Conservation (phyloP, 495 filamentous ascomycete species). For the Penicillium bialowiezense region DNA sequence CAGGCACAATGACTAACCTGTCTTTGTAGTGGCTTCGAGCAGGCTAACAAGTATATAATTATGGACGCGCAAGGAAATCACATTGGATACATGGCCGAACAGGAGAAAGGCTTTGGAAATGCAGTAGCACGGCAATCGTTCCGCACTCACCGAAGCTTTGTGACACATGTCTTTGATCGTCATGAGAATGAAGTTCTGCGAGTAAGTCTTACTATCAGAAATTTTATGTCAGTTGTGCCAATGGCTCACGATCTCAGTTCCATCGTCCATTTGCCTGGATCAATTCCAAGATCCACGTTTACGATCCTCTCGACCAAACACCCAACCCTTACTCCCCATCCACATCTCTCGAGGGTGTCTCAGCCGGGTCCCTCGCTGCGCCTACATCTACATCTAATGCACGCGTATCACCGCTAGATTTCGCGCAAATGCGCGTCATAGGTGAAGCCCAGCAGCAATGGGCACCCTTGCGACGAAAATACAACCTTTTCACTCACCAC, state of each 20-base stretch:
- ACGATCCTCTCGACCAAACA: constrained; percentile 51
- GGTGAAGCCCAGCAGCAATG: constrained; percentile 69
- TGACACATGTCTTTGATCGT: constrained; percentile 67
- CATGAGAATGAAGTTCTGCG: constrained; percentile 62
- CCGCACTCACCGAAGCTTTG: constrained; percentile 64
- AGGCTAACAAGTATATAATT: constrained; percentile 70
- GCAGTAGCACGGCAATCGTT: constrained; percentile 63
- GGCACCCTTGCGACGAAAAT: constrained; percentile 64
- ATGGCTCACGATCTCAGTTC: constrained; percentile 39
- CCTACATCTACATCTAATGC: constrained; percentile 39
- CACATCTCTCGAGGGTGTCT: constrained; percentile 40
- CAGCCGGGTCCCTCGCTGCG: constrained; percentile 38
- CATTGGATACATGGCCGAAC: constrained; percentile 68
- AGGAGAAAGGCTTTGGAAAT: constrained; percentile 57
- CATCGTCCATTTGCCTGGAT: constrained; percentile 70
- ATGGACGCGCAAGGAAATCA: constrained; percentile 68
- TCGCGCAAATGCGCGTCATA: constrained; percentile 61
- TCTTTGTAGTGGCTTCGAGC: constrained; percentile 58
- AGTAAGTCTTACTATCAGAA: no score
- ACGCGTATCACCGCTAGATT: constrained; percentile 48
- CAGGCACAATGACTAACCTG: constrained; percentile 1
- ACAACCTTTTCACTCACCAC: constrained; percentile 61
- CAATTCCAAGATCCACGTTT: constrained; percentile 61
- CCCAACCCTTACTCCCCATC: constrained; percentile 32
- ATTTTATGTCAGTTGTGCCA: no score